A percentile compares a stretch with the other conserved stretches of the same genome.
These are phyloP conservation scores for Diversispora epigaea DNA, from an alignment of 192 early-diverging fungal species.

Conservation along the genomic window DNA sequence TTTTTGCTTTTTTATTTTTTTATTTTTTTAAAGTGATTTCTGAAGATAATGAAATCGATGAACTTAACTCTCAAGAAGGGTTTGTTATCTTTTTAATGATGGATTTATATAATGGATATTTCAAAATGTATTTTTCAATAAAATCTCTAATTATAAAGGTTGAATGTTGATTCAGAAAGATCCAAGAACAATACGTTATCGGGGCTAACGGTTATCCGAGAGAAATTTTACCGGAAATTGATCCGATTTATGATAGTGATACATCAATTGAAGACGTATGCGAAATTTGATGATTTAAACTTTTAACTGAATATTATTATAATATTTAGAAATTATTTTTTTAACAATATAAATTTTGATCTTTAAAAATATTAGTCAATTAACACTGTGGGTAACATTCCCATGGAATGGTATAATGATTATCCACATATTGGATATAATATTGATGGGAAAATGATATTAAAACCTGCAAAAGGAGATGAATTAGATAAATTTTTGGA, in stretches of 20 bases:
- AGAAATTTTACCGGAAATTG: conserved; percentile 80
- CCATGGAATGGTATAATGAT: conserved; percentile 97
- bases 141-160: no score
- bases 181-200: conserved; percentile 35
- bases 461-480: conserved; percentile 85
- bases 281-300: background rate
- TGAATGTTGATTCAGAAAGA: conserved; percentile 23
- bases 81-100: no score
- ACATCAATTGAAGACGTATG: conserved; percentile 86
- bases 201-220: conserved; percentile 47
- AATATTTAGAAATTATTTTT: background rate
- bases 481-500: conserved; percentile 92
- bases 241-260: conserved; percentile 90
- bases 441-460: conserved; percentile 87
- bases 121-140: no score
- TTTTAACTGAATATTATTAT: background rate
- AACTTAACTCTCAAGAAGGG: no score
- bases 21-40: no score
- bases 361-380: conserved; percentile 49
- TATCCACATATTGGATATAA: conserved; percentile 97
- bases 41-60: no score
- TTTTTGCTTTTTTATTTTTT: no score
- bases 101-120: no score
- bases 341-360: background rate
- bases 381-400: conserved; percentile 95